A percentile compares a stretch with the other conserved stretches of the same genome.
Conservation (phyloP, 2,329 filamentous ascomycete genomes). For the Delphinella strobiligena region DNA sequence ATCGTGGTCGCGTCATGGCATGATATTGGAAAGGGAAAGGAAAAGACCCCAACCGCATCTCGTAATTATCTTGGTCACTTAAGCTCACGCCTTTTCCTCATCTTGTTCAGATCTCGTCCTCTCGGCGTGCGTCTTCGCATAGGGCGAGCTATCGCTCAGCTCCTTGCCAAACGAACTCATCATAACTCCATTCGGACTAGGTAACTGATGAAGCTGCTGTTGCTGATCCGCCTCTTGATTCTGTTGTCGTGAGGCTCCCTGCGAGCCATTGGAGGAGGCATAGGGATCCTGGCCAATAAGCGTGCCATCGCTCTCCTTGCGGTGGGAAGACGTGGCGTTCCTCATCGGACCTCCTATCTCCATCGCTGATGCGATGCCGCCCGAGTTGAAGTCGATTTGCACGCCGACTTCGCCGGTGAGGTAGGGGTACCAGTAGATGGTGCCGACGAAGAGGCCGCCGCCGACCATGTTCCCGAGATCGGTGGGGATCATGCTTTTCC, state of each 20-base stretch:
- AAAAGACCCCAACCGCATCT: no score
- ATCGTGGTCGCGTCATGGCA: no score
- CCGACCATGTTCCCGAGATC: slow-evolving; percentile 15
- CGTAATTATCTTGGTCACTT: not conserved
- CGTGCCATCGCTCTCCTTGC: not conserved
- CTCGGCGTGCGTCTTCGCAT: slow-evolving; percentile 13
- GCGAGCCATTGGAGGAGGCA: no score
- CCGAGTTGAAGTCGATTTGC: slow-evolving; percentile 13
- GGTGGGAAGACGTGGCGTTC: not conserved
- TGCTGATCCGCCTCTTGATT: not conserved
- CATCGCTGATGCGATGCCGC: slow-evolving; percentile 12
- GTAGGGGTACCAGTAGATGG: slow-evolving; percentile 12
- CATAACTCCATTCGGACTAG: slow-evolving; percentile 10
- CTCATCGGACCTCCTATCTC: slow-evolving; percentile 15
- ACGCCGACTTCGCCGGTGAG: slow-evolving; percentile 15
- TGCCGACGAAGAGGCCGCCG: slow-evolving; percentile 3
- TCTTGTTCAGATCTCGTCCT: slow-evolving; percentile 7
- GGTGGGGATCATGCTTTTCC: slow-evolving; percentile 19
- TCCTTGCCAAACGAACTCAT: slow-evolving; percentile 13
- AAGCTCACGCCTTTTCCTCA: slow-evolving; percentile 1
- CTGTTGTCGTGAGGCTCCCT: no score
- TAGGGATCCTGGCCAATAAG: slow-evolving; percentile 1
- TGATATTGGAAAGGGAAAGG: no score
- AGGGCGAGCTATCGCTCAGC: slow-evolving; percentile 13
- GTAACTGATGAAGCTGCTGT: slow-evolving; percentile 4